Evolutionary conservation across 306 rosid species (phyloP).

Genomic region (Aeschynomene evenia): DNA sequence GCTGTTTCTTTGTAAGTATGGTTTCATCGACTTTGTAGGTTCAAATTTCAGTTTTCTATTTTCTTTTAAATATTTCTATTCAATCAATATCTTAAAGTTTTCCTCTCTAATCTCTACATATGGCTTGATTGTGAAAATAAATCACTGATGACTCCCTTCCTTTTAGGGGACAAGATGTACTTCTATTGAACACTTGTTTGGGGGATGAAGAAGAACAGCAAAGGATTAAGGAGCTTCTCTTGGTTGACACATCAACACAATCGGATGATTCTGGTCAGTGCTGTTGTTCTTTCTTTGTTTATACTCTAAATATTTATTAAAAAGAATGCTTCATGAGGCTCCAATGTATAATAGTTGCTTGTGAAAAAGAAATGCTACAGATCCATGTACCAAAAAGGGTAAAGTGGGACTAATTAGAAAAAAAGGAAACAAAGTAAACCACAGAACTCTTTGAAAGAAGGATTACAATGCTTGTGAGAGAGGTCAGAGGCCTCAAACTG

Average conservation of each 20-base stretch:
- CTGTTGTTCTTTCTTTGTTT: slow-evolving; percentile 23
- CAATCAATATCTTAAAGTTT: background rate
- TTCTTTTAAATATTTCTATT: no score
- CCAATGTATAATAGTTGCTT: background rate
- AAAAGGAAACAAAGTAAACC: background rate
- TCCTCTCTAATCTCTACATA: background rate
- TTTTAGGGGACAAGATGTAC: slow-evolving; percentile 75
- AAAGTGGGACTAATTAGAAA: background rate
- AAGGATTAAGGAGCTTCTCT: slow-evolving; percentile 63
- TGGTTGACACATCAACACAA: slow-evolving; percentile 42
- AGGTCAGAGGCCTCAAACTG: background rate
- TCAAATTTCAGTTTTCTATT: background rate
- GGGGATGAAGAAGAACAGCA: slow-evolving; percentile 83
- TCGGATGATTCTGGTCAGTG: slow-evolving; percentile 67
- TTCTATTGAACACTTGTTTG: slow-evolving; percentile 64
- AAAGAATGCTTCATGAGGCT: slow-evolving; percentile 2
- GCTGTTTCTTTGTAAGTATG: slow-evolving; percentile 74
- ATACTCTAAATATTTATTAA: background rate
- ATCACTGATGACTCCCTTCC: background rate
- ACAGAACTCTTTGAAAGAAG: background rate
- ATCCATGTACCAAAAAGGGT: background rate
- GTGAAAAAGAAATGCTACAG: background rate
- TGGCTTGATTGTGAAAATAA: slow-evolving; percentile 26
- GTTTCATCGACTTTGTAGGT: slow-evolving; percentile 4
- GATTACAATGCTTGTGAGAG: background rate